Percentiles rank a stretch among this genome's conserved stretches.
Conservation (phyloP, 768 basidiomycete species). For the Antrodiella citrinella region DNA sequence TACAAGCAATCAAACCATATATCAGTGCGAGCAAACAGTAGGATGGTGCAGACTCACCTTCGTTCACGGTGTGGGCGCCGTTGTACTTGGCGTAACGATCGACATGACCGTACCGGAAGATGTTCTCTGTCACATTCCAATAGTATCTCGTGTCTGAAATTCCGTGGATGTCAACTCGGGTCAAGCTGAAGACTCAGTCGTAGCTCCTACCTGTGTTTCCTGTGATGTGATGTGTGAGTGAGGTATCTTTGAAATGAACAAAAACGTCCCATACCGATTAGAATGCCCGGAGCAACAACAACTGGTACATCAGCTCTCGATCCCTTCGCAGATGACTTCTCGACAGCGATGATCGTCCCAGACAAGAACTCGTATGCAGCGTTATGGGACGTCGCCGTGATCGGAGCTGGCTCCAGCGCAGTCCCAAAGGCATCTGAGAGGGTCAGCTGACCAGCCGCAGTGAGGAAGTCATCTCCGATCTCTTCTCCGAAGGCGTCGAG, state of each 20-base stretch:
- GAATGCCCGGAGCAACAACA: constrained; percentile 15
- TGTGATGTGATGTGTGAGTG: no score
- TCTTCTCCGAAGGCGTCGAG: constrained; percentile 45
- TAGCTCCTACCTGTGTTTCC: constrained; percentile 1
- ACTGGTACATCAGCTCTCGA: constrained; percentile 5
- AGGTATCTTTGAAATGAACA: no score
- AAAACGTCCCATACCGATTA: no score
- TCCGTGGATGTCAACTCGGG: no score
- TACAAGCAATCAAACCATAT: not conserved
- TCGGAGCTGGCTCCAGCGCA: constrained; percentile 59
- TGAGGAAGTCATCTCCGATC: constrained; percentile 15
- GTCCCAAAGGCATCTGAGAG: constrained; percentile 40
- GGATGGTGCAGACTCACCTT: constrained; percentile 36
- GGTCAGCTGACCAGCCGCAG: constrained; percentile 37
- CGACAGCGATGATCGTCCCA: constrained; percentile 23
- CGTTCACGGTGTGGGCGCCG: constrained; percentile 65
- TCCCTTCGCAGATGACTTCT: constrained; percentile 16
- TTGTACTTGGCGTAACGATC: constrained; percentile 15
- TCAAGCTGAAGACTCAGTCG: no score
- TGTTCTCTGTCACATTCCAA: constrained; percentile 42
- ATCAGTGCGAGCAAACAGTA: constrained; percentile 4
- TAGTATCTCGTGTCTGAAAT: constrained; percentile 38
- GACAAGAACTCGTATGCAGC: constrained; percentile 27
- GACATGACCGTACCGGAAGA: constrained; percentile 54
- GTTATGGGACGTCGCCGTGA: constrained; percentile 36